Percentiles rank a stretch among this genome's conserved stretches.
phyloP scores from a whole-genome alignment of 2,329 filamentous ascomycete genomes.

The Neofusicoccum cordaticola region DNA sequence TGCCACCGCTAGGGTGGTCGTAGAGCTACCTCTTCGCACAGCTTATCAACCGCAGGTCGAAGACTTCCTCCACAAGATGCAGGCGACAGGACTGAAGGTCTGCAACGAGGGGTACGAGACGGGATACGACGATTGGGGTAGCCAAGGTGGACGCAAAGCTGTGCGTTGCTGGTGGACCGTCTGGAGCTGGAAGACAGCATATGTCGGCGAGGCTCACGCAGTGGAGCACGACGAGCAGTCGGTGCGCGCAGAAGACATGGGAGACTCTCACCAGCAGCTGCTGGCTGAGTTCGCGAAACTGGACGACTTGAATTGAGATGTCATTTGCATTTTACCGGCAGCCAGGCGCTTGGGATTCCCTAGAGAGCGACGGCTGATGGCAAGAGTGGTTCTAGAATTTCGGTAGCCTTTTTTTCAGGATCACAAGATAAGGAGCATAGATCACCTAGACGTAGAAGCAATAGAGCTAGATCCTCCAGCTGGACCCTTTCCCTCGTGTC shows the following conservation, averaged over 20 bases:
- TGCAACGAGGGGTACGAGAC: slow-evolving; percentile 61
- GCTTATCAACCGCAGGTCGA: slow-evolving; percentile 63
- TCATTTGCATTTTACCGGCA: background rate
- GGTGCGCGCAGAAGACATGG: background rate
- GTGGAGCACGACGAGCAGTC: slow-evolving; percentile 12
- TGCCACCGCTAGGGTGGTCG: slow-evolving; percentile 61
- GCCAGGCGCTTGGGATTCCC: background rate
- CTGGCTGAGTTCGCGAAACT: slow-evolving; percentile 1
- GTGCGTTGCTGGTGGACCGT: slow-evolving; percentile 70
- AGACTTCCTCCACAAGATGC: slow-evolving; percentile 63
- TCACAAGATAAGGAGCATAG: slow-evolving; percentile 12
- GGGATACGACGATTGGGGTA: slow-evolving; percentile 73
- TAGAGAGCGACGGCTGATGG: background rate
- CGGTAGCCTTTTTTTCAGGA: background rate
- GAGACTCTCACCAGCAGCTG: slow-evolving; percentile 4
- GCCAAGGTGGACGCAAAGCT: slow-evolving; percentile 43
- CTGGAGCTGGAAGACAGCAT: slow-evolving; percentile 43
- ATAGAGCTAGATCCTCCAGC: background rate
- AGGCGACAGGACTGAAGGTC: slow-evolving; percentile 49
- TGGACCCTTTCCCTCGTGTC: background rate
- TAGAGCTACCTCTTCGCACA: slow-evolving; percentile 80
- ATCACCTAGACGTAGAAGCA: background rate
- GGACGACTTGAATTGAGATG: background rate
- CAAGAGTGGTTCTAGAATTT: background rate
- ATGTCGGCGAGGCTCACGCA: background rate